Percentiles rank a stretch among this genome's conserved stretches.
Conservation (phyloP, 768 basidiomycete species). For the Chalciporus pseudorubinellus region DNA sequence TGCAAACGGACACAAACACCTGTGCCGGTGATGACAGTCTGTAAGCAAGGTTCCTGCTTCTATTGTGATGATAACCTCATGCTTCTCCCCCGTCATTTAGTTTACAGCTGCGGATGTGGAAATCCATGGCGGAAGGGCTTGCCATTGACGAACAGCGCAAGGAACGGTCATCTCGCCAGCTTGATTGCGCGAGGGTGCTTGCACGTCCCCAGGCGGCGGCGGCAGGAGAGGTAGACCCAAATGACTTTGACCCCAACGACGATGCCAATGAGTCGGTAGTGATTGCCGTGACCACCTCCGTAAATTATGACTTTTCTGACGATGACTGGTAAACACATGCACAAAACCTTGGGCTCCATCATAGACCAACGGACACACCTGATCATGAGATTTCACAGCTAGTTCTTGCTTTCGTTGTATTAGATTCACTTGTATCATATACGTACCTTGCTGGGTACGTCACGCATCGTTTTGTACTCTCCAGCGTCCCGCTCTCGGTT, state of each 20-base stretch:
- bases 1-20: conserved; percentile 35
- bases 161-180: conserved; percentile 12
- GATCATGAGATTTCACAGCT: no score
- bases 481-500: no score
- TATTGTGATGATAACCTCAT: not conserved
- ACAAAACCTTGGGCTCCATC: not conserved
- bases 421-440: no score
- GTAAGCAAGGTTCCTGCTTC: conserved; percentile 30
- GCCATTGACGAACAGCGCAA: conserved; percentile 47
- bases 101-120: conserved; percentile 44
- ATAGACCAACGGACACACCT: no score
- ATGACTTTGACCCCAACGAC: conserved; percentile 14
- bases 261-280: conserved; percentile 6
- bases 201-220: conserved; percentile 5
- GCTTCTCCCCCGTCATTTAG: conserved; percentile 23
- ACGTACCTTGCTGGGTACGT: no score
- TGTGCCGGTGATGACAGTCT: conserved; percentile 54
- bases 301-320: conserved; percentile 26
- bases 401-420: not conserved
- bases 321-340: conserved; percentile 28
- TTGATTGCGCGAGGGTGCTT: conserved; percentile 12
- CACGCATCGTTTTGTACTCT: no score
- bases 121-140: conserved; percentile 43
- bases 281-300: not conserved
- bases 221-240: conserved; percentile 6